Evolutionary conservation across 2,329 filamentous ascomycete genomes (phyloP), one percentile per base, ranked within the genome.

Genomic region (Boeremia lycopersici): DNA sequence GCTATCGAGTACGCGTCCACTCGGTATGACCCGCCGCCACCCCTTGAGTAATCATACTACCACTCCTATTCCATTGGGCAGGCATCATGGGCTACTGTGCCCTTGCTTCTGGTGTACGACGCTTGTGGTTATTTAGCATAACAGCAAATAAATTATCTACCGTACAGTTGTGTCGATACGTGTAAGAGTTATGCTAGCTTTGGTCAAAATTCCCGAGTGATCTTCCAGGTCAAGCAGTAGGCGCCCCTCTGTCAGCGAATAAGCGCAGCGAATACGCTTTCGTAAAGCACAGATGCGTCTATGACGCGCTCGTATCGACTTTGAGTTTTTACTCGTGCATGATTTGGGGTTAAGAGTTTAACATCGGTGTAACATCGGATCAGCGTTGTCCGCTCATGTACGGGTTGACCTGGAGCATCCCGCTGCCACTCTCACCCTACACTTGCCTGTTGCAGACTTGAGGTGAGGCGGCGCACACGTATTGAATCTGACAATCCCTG

Each of bases 91-190:
- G 57, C 60, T 49, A 45, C 58, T 57, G 59, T 49, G 55, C 62
- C 64, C 67, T 69, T 69, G 67, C 67, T 60, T 64, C 43, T 57
- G 52, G 43, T 58, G 62, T 68, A 65, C 61, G 60, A 70, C 62
- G 60, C 60, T 59, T 60, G 53, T 56, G 50, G 61, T 64, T 59
- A 60, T 57, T 57, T 57, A 58, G 53, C 53, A 56, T 48, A 48
- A 56, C 26, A 43, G 15, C 57, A 61, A 47, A 67, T 65, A 64
- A 63, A 63, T 60, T 58, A 59, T 48, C 55, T 64, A 64, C 59
- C 55, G 53, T 56, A 58, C 28, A 36, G 29, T 35, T 38, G 46
- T 53, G 41, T 55, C 36, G 12, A 43, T 48, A 31, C 31, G 47
- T 56, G 38, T 52, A 53, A 53, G 47, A 51, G 43, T 49, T 56